phyloP scores from a whole-genome alignment of 164 flowering plant genomes.

The Liriodendron chinense region DNA sequence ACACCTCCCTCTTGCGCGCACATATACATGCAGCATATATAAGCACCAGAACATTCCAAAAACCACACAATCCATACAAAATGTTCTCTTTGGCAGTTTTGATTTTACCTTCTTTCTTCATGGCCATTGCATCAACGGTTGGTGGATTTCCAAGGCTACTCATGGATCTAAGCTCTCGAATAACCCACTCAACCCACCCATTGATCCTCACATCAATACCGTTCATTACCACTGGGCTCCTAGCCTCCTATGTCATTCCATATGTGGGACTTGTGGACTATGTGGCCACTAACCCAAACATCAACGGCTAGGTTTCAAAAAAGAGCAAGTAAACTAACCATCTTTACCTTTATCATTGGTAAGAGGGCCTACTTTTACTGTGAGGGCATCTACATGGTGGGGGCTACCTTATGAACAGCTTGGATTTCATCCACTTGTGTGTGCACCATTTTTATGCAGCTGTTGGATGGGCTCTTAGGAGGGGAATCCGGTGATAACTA shows the following conservation, averaged over 20 bases:
- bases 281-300: constrained; percentile 53
- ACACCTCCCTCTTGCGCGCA: too few relatives aligned
- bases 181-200: constrained; percentile 41
- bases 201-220: constrained; percentile 52
- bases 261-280: constrained; percentile 67
- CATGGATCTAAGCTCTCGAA: constrained; percentile 42
- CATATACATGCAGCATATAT: too few relatives aligned
- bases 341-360: too few relatives aligned
- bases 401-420: too few relatives aligned
- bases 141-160: constrained; percentile 59
- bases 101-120: constrained; percentile 9
- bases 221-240: constrained; percentile 48
- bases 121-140: constrained; percentile 38
- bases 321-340: constrained; percentile 1
- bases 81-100: too few relatives aligned
- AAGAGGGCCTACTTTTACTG: too few relatives aligned
- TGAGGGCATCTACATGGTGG: too few relatives aligned
- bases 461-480: constrained; percentile 56
- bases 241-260: constrained; percentile 55
- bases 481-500: constrained; percentile 8
- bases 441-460: constrained; percentile 23
- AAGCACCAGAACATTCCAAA: too few relatives aligned
- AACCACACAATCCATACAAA: too few relatives aligned
- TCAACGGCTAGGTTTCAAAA: constrained; percentile 18
- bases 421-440: too few relatives aligned